Evolutionary conservation across 148 eudicot genomes (phyloP).

Genomic region (Persicaria maculosa): DNA sequence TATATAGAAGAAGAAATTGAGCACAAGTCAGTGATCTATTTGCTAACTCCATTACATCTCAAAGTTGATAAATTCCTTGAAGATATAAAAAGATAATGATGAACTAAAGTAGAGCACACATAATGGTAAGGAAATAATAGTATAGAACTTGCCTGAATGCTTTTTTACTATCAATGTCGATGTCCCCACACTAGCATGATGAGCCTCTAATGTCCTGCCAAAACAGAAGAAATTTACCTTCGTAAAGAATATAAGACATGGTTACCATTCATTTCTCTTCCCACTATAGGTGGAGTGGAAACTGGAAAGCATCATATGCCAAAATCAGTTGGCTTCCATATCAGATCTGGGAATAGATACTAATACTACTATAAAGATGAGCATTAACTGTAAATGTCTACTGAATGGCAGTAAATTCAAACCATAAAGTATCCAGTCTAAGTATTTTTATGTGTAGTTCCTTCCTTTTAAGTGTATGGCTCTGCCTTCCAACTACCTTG

Average conservation of each 20-base stretch:
- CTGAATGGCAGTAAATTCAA: not conserved
- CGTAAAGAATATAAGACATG: not conserved
- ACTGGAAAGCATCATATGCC: conserved; percentile 5
- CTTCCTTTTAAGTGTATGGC: no score
- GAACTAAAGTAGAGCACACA: not conserved
- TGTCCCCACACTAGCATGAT: conserved; percentile 1
- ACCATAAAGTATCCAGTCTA: no score
- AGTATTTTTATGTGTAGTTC: no score
- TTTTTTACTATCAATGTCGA: not conserved
- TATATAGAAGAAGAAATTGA: no score
- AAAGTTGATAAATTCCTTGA: not conserved
- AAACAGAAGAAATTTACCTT: not conserved
- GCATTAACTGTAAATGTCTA: not conserved
- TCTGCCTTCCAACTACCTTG: no score
- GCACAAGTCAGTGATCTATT: not conserved
- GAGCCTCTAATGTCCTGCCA: not conserved
- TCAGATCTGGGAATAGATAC: conserved; percentile 3
- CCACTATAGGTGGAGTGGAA: not conserved
- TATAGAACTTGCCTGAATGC: not conserved
- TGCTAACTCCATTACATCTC: not conserved
- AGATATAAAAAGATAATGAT: not conserved
- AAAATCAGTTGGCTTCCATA: not conserved
- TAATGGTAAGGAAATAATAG: not conserved
- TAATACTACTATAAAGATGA: not conserved
- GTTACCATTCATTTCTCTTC: conserved; percentile 5